Evolutionary conservation across 140 eudicot genomes (phyloP), one percentile per base, ranked within the genome.

Genomic region (Cichorium intybus): DNA sequence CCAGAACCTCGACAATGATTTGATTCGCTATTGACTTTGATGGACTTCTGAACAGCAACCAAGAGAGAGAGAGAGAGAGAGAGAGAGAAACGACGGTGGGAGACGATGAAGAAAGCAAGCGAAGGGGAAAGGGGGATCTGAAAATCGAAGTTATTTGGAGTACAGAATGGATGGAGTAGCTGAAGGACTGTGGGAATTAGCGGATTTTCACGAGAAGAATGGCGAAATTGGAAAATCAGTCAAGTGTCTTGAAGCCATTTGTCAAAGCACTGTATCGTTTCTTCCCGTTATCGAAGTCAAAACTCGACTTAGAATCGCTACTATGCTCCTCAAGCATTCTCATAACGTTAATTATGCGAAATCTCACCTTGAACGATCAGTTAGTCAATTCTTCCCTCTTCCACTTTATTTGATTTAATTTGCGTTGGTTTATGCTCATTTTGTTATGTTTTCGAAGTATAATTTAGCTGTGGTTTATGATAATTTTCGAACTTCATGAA

Each of bases 101-200:
- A 53, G 60, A 72, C 11, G 65, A 72, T 26, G 63, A 62, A 43
- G 66, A 17, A 54, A 41, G 17, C 49, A 35, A 72, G 15, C 33
- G 39, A 26, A 10, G 34, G 62, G 41, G 71, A 15, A 46, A 28
- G 12, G 63, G 4, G 27, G 75, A 66, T 60, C 74, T 66, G 15
- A 24, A 64, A 35, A 31, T 35, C 45, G 28, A 60, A 41, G 49
- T 62, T 24, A 52, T 0, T 0, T 7, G 46, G 12, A 27, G 56
- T 1, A 37, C 45, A 16, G 20, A 37, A 90, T 91, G 98, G 96
- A 92, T 5, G 92, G 81, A 62, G 88, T 88, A 68, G 96, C 96
- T 43, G 98, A 92, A 71, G 98, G 98, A 57, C 71, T 92, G 45
- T 92, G 98, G 98, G 87, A 78, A 61, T 55, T 92, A 73, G 96